Base-by-base conservation (phyloP, 805 yeast species). In the Candida insectorum region DNA sequence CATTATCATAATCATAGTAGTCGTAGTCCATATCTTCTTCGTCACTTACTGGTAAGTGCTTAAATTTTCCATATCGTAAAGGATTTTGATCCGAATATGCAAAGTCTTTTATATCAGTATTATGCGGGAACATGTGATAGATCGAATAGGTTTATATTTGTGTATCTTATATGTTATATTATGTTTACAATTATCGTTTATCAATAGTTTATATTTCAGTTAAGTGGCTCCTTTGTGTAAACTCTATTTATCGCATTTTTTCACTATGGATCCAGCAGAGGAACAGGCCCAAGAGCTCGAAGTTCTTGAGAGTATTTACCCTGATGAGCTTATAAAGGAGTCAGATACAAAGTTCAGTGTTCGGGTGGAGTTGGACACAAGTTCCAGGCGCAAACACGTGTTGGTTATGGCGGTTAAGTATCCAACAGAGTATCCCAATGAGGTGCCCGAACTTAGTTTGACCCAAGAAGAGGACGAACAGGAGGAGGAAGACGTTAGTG, bases 221-320 rank as follows among this genome's bases (percentile, higher is more conserved):
- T 20, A 11, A 11, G 23, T 11, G 8, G n/a, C n/a, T n/a, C n/a
- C n/a, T n/a, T n/a, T n/a, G n/a, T n/a, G n/a, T n/a, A n/a, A n/a
- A n/a, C 10, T 8, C 11, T 20, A 8, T 26, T 16, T 13, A 16
- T 10, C 12, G 17, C 17, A 15, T 16, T 26, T 12, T 3, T 24
- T 26, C 12, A 15, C 24, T n/a, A 85, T 85, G 95, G 89, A 84
- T 48, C 75, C 80, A 36, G 13, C 12, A 5, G 96, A 85, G 56
- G 97, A 93, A 52, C 97, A 91, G 54, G 58, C 52, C 18, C 96
- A 91, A 60, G 98, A 91, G 58, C 56, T 93, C 28, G 97, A 89
- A 57, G 88, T 93, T 33, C 71, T 91, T 37, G 81, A 85, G 53
- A 81, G 94, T 12, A 91, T 91, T 35, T 91, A 93, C 55, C 98